These are phyloP conservation scores for Trypanosoma conorhini DNA, from an alignment of 208 protist species.

Conservation along the genomic window DNA sequence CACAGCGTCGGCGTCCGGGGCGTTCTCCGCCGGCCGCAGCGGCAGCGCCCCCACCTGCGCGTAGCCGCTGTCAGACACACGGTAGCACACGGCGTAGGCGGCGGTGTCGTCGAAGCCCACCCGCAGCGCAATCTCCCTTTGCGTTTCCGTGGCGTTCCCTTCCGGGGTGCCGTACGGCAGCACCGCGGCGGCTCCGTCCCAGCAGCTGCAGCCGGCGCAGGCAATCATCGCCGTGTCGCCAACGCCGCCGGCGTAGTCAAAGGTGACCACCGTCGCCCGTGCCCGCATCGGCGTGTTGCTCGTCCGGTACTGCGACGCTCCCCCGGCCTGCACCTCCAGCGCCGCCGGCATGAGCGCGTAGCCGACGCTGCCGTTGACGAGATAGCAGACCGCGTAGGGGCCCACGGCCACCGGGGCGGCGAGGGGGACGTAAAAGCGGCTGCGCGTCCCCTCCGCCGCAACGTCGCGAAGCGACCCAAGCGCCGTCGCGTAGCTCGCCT, in stretches of 20 bases:
- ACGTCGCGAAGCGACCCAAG: slow-evolving; percentile 38
- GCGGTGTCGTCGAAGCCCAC: slow-evolving; percentile 58
- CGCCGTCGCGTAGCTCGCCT: slow-evolving; percentile 47
- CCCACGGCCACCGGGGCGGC: slow-evolving; percentile 23
- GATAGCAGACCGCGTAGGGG: slow-evolving; percentile 82
- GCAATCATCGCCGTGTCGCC: slow-evolving; percentile 67
- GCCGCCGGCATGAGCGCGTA: slow-evolving; percentile 52
- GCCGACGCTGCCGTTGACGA: slow-evolving; percentile 38
- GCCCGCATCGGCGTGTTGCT: slow-evolving; percentile 87
- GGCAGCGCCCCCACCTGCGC: slow-evolving; percentile 46
- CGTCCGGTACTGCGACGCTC: slow-evolving; percentile 46
- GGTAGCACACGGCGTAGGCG: slow-evolving; percentile 79
- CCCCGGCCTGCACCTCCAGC: slow-evolving; percentile 57
- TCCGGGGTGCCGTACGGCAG: slow-evolving; percentile 67
- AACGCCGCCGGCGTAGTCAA: slow-evolving; percentile 34
- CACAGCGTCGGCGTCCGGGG: slow-evolving; percentile 36
- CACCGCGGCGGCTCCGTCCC: slow-evolving; percentile 36
- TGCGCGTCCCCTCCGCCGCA: slow-evolving; percentile 26
- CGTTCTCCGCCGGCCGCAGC: slow-evolving; percentile 44
- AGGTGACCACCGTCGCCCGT: slow-evolving; percentile 63
- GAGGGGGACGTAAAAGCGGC: slow-evolving; percentile 49
- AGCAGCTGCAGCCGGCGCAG: slow-evolving; percentile 76
- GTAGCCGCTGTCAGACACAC: slow-evolving; percentile 73
- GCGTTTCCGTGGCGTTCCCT: slow-evolving; percentile 1
- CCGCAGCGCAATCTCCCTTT: slow-evolving; percentile 40